Evolutionary conservation across 768 basidiomycete species (phyloP).

Genomic region (Leccinum incarnatum): DNA sequence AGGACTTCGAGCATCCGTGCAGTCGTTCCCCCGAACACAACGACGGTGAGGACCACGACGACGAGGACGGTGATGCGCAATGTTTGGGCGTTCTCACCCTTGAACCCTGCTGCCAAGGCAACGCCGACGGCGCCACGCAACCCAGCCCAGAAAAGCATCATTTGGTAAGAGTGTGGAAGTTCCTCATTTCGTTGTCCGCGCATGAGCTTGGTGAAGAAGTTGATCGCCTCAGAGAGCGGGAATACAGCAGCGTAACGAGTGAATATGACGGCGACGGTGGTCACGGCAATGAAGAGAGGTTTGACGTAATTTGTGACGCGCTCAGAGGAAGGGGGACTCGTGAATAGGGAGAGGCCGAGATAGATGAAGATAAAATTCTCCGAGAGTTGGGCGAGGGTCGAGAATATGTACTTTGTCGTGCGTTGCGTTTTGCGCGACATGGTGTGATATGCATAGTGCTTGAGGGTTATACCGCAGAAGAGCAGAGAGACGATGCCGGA

Average conservation of each 20-base stretch:
- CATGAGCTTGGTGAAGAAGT: slow-evolving; percentile 81
- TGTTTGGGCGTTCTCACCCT: slow-evolving; percentile 88
- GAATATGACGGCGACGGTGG: slow-evolving; percentile 88
- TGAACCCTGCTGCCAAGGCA: slow-evolving; percentile 93
- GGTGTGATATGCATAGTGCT: slow-evolving; percentile 99
- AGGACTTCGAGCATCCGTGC: slow-evolving; percentile 94
- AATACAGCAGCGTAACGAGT: slow-evolving; percentile 96
- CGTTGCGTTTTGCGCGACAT: slow-evolving; percentile 96
- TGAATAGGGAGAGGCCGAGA: slow-evolving; percentile 96
- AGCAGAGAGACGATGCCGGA: slow-evolving; percentile 96
- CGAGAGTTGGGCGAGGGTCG: slow-evolving; percentile 87
- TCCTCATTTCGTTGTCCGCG: slow-evolving; percentile 88
- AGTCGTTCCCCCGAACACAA: slow-evolving; percentile 97
- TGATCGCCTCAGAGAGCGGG: slow-evolving; percentile 92
- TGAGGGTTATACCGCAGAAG: slow-evolving; percentile 98
- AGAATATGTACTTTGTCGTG: slow-evolving; percentile 94
- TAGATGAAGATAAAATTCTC: slow-evolving; percentile 99
- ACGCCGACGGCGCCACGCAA: slow-evolving; percentile 96
- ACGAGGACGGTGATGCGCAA: slow-evolving; percentile 92
- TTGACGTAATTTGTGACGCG: slow-evolving; percentile 85
- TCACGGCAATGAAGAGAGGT: slow-evolving; percentile 91
- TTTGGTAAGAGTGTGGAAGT: slow-evolving; percentile 95
- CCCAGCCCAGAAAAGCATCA: slow-evolving; percentile 99
- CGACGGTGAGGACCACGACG: slow-evolving; percentile 91
- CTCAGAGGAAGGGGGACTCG: slow-evolving; percentile 72